These are phyloP conservation scores for Xylaria sp. DNA, from an alignment of 495 filamentous ascomycete species.

Conservation along the genomic window DNA sequence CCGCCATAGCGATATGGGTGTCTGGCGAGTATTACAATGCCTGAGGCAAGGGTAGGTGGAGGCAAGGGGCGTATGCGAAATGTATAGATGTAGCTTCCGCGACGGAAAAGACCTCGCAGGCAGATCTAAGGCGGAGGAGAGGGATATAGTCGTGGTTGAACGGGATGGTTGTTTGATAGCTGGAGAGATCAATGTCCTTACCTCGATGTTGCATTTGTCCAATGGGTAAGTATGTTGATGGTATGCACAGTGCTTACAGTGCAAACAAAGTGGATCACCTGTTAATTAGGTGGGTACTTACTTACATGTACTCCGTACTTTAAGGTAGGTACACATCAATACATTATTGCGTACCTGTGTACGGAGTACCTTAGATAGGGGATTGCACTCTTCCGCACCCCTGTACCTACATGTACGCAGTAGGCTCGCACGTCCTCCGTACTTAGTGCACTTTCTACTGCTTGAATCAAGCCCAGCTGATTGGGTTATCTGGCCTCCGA, in stretches of 20 bases:
- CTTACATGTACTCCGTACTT: not conserved
- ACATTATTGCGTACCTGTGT: too few species aligned
- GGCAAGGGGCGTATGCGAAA: not conserved
- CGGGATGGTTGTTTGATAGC: constrained; percentile 4
- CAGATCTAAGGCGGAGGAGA: not conserved
- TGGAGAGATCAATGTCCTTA: not conserved
- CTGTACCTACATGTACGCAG: too few species aligned
- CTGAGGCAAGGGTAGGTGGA: not conserved
- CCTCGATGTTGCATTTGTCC: constrained; percentile 20
- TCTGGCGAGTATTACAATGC: constrained; percentile 17
- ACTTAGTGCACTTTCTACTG: too few species aligned
- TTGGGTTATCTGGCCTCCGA: constrained; percentile 17
- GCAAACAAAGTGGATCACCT: constrained; percentile 1
- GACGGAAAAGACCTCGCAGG: not conserved
- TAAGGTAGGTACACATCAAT: too few species aligned
- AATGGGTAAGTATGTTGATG: not conserved
- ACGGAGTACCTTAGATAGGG: too few species aligned
- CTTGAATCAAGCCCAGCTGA: not conserved
- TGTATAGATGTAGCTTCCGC: not conserved
- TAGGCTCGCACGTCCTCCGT: too few species aligned
- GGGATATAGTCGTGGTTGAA: not conserved
- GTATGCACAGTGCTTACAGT: constrained; percentile 14
- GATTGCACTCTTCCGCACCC: too few species aligned
- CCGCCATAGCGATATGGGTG: constrained; percentile 71
- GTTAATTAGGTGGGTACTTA: not conserved